A percentile compares a stretch with the other conserved stretches of the same genome.
These are phyloP conservation scores for Candida anglica DNA, from an alignment of 805 yeast species.

Conservation along the genomic window DNA sequence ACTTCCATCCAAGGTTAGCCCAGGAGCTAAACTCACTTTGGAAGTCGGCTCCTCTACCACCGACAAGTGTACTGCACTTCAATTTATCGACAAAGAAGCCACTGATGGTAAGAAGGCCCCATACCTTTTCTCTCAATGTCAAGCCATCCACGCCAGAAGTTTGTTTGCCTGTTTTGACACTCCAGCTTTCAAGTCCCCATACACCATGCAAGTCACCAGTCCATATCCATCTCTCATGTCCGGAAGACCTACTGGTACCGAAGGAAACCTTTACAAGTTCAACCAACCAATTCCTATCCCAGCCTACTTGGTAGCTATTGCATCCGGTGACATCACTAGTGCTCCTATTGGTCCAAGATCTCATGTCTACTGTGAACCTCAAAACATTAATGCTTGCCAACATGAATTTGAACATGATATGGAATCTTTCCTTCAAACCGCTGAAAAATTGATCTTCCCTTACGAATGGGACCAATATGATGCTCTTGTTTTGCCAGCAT, in stretches of 20 bases:
- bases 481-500: constrained; percentile 72
- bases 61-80: constrained; percentile 73
- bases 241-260: constrained; percentile 42
- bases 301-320: constrained; percentile 76
- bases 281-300: constrained; percentile 83
- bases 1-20: constrained; percentile 4
- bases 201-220: constrained; percentile 54
- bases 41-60: constrained; percentile 66
- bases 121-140: constrained; percentile 83
- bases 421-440: constrained; percentile 73
- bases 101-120: constrained; percentile 70
- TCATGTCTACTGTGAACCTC: constrained; percentile 74
- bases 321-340: constrained; percentile 71
- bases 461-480: constrained; percentile 87
- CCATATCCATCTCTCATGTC: constrained; percentile 69
- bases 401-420: constrained; percentile 79
- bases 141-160: constrained; percentile 87
- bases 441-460: constrained; percentile 70
- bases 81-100: constrained; percentile 72
- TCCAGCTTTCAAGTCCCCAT: constrained; percentile 74
- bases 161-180: constrained; percentile 90
- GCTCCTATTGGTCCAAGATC: constrained; percentile 84
- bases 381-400: constrained; percentile 60
- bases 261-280: constrained; percentile 41
- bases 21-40: constrained; percentile 18